Base-by-base conservation (phyloP, 2,329 filamentous ascomycete species). In the Venturia oleaginea region DNA sequence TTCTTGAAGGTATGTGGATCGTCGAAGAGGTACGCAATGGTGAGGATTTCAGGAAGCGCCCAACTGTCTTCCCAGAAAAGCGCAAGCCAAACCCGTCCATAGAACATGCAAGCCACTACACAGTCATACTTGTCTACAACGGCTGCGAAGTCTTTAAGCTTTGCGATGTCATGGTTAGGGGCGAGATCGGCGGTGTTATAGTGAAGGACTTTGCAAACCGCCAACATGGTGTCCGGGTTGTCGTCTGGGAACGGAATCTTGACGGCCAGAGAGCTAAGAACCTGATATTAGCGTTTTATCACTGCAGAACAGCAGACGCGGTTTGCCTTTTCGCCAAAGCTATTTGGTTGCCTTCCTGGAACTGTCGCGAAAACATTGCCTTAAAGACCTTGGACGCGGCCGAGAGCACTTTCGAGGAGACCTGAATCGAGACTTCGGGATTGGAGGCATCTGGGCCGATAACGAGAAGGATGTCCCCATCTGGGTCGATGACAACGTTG, bases 391-490 rank as follows among this genome's bases (percentile, higher is more conserved):
- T 59, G 54, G 54, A 59, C 15, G 30, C 27, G 17, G 34, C 2
- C 3, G 54, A 59, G 30, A 59, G 34, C 30, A 34, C 54, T 59
- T 59, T 59, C 4, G 54, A 59, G n/a, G 54, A 59, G 27, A 59
- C 54, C 13, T 59, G 27, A 2, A 59, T 38, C n/a, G 43, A 48
- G 1, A 48, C 3, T 24, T 48, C n/a, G 43, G 43, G 43, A 7
- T 59, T 38, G 5, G 30, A 37, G 17, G 27, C 19, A 32, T 59
- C 30, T 13, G 54, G 10, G 17, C 54, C 54, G n/a, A 59, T 11
- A 4, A 59, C n/a, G 11, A 59, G 54, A 38, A 59, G 27, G 54
- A 34, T 27, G 24, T 59, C 54, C 10, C 54, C 54, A 59, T 38
- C 34, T 17, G 3, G 54, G 24, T 59, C 54, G 30, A 34, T 22